Conservation (phyloP, 306 rosid species). For the Clitoria ternatea region DNA sequence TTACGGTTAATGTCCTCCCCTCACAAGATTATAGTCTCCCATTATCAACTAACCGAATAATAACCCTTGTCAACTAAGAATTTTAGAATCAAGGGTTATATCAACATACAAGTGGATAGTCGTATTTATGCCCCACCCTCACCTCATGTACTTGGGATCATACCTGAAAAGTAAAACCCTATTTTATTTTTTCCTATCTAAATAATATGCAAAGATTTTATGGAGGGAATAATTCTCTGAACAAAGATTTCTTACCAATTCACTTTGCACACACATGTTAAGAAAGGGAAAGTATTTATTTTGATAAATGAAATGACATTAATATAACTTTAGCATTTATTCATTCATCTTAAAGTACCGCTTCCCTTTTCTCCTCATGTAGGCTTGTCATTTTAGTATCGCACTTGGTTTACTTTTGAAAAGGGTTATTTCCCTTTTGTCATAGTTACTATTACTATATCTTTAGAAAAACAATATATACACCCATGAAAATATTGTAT, state of each 20-base stretch:
- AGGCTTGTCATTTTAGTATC: conserved; percentile 21
- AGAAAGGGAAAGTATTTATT: not conserved
- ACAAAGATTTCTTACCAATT: not conserved
- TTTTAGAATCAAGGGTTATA: not conserved
- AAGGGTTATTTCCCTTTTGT: not conserved
- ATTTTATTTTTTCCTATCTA: no score
- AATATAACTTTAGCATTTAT: conserved; percentile 17
- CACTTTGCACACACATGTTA: not conserved
- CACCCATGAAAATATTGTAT: not conserved
- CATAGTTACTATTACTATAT: not conserved
- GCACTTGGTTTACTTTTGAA: conserved; percentile 6
- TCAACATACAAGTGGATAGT: conserved; percentile 13
- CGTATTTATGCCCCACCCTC: conserved; percentile 29
- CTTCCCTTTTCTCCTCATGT: not conserved
- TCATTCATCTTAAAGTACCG: not conserved
- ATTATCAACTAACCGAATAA: not conserved
- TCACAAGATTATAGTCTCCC: no score
- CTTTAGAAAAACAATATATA: not conserved
- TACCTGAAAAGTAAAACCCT: no score
- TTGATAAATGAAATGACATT: conserved; percentile 18
- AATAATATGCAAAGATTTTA: not conserved
- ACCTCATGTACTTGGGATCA: not conserved
- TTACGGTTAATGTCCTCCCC: not conserved
- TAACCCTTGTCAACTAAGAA: not conserved
- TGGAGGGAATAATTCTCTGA: not conserved